phyloP scores from a whole-genome alignment of 768 basidiomycete species.

The Hortiboletus campestris region DNA sequence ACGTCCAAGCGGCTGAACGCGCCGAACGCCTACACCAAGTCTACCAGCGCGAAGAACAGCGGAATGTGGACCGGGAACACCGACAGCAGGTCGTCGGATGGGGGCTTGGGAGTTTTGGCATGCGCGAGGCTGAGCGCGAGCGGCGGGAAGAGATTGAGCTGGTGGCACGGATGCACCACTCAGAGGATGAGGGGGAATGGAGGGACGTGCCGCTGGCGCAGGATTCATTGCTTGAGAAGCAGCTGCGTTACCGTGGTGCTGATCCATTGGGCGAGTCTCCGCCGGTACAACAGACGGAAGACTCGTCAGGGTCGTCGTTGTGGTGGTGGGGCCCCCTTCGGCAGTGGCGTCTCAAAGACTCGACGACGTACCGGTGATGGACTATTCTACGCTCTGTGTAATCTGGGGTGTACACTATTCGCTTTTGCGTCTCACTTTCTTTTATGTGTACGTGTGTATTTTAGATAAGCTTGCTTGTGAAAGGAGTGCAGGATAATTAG shows the following conservation, averaged over 20 bases:
- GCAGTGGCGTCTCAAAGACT: conserved; percentile 73
- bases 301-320: conserved; percentile 39
- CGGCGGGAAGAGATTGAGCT: conserved; percentile 19
- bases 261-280: not conserved
- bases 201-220: conserved; percentile 4
- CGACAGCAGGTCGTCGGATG: conserved; percentile 48
- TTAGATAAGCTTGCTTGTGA: conserved; percentile 8
- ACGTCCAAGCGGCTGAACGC: conserved; percentile 67
- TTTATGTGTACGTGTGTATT: not conserved
- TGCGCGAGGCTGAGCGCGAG: conserved; percentile 37
- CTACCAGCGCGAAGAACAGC: conserved; percentile 39
- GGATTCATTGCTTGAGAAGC: not conserved
- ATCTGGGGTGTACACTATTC: conserved; percentile 8
- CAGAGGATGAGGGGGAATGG: conserved; percentile 27
- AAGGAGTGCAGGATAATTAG: not conserved
- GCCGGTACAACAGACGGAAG: not conserved
- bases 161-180: not conserved
- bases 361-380: conserved; percentile 56
- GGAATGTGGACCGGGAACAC: conserved; percentile 23
- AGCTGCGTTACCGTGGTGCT: conserved; percentile 9
- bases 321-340: conserved; percentile 84
- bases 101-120: conserved; percentile 71
- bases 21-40: conserved; percentile 64
- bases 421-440: not conserved
- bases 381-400: conserved; percentile 4